phyloP scores from a whole-genome alignment of 75 land plant genomes.

The Adiantum capillusveneris region DNA sequence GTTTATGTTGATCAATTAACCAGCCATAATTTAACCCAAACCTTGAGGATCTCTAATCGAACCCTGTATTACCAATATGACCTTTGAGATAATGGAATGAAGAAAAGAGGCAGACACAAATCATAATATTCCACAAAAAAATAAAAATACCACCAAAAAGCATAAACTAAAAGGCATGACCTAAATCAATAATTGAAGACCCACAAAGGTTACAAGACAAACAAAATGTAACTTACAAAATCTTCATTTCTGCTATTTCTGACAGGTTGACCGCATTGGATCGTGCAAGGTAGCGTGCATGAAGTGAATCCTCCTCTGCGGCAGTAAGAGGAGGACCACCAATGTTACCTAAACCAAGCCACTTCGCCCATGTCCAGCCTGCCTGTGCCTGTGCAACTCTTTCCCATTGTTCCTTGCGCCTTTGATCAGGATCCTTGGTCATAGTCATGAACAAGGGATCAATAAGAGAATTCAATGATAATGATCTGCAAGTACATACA shows the following conservation, averaged over 20 bases:
- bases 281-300: constrained; percentile 88
- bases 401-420: constrained; percentile 92
- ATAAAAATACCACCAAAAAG: too few species aligned
- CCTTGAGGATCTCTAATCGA: too few species aligned
- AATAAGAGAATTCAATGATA: constrained; percentile 69
- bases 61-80: too few species aligned
- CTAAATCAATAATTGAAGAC: too few species aligned
- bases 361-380: constrained; percentile 76
- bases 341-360: constrained; percentile 86
- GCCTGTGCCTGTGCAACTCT: constrained; percentile 73
- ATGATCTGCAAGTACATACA: constrained; percentile 40
- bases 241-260: constrained; percentile 99
- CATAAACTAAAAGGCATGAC: too few species aligned
- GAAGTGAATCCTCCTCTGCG: constrained; percentile 93
- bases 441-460: constrained; percentile 97
- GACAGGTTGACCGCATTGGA: constrained; percentile 92
- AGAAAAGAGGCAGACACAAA: too few species aligned
- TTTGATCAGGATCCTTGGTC: constrained; percentile 92
- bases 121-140: too few species aligned
- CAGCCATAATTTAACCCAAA: too few species aligned
- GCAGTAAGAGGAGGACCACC: constrained; percentile 78
- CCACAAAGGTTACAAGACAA: neutral
- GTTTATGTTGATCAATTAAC: too few species aligned
- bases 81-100: too few species aligned
- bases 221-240: constrained; percentile 56